Conservation (phyloP, 106 monocot genomes). For the Vanilla planifolia region DNA sequence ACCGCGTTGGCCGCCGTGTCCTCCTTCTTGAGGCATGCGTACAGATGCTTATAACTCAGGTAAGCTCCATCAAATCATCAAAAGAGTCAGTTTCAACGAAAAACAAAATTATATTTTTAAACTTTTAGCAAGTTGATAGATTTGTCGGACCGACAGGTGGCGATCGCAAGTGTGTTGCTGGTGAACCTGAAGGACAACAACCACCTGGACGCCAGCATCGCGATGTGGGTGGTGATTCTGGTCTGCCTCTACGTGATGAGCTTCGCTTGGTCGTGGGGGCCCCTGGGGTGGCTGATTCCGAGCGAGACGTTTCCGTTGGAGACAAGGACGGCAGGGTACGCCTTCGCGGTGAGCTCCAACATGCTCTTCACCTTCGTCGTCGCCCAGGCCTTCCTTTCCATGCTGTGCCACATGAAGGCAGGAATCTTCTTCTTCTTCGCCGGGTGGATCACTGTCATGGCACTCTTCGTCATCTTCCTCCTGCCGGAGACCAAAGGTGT, state of each 20-base stretch:
- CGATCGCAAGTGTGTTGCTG: not conserved
- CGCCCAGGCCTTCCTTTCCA: constrained; percentile 25
- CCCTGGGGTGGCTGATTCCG: constrained; percentile 30
- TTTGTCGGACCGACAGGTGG: not conserved
- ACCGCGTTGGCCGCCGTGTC: constrained; percentile 24
- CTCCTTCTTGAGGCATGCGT: constrained; percentile 17
- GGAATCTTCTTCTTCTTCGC: constrained; percentile 27
- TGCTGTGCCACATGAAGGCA: constrained; percentile 24
- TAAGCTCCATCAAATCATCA: not conserved
- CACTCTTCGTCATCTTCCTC: constrained; percentile 19
- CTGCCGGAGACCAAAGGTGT: constrained; percentile 37
- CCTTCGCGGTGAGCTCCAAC: constrained; percentile 29
- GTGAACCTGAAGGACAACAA: not conserved
- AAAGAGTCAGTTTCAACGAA: not conserved
- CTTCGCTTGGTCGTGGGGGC: constrained; percentile 41
- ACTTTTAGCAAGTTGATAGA: not conserved
- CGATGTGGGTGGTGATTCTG: constrained; percentile 13
- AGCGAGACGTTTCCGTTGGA: constrained; percentile 33
- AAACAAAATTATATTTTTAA: too few relatives aligned
- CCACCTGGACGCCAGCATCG: constrained; percentile 16
- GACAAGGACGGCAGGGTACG: constrained; percentile 30
- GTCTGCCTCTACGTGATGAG: constrained; percentile 27
- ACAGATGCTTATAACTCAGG: constrained; percentile 25
- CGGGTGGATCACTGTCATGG: constrained; percentile 29
- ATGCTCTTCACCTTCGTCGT: constrained; percentile 41